Evolutionary conservation across 2,329 filamentous ascomycete species (phyloP), one percentile per base, ranked within the genome.

Genomic region (Fusarium luffae): DNA sequence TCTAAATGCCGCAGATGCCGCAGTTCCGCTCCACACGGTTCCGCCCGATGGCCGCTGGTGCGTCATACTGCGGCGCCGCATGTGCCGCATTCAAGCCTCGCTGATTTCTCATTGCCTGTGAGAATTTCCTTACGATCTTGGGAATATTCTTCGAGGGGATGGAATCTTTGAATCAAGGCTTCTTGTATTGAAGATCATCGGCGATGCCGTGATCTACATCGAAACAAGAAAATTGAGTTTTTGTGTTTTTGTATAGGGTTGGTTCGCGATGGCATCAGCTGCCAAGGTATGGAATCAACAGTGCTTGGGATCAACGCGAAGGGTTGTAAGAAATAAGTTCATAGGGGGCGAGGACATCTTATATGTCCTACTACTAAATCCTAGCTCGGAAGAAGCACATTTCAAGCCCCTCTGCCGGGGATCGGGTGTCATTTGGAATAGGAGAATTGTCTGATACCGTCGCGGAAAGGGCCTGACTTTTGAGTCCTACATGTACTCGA

Each of bases 21-120:
- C 49, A 30, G 5, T 5, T 18, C 32, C 2, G 3, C 11, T 11
- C 48, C 49, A 44, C 49, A 37, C 60, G 59, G 60, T 12, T 32
- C 60, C 60, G 60, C 60, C 60, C 60, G 60, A 21, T 7, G 23
- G 63, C 63, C 61, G 63, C 63, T 34, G 13, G 12, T 41, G 23
- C 32, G 40, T 27, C 27, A 41, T 27, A 9, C 8, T 63, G 61
- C 61, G 48, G 59, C 59, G 59, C 59, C 50, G 50, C 61, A 49
- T 47, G 18, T 8, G n/a, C 41, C 21, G 27, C 57, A 1, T 3
- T 13, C 13, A 3, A 9, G 19, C 47, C 46, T 23, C 19, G n/a
- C 9, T 27, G 21, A 48, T 42, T 14, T 8, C 23, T 44, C 40
- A 40, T 37, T 5, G 5, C 4, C 2, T 9, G n/a, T 27, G 5